Percentiles rank a stretch among this genome's conserved stretches.
phyloP scores from a whole-genome alignment of 2,329 filamentous ascomycete genomes.

The Grosmannia huntii region DNA sequence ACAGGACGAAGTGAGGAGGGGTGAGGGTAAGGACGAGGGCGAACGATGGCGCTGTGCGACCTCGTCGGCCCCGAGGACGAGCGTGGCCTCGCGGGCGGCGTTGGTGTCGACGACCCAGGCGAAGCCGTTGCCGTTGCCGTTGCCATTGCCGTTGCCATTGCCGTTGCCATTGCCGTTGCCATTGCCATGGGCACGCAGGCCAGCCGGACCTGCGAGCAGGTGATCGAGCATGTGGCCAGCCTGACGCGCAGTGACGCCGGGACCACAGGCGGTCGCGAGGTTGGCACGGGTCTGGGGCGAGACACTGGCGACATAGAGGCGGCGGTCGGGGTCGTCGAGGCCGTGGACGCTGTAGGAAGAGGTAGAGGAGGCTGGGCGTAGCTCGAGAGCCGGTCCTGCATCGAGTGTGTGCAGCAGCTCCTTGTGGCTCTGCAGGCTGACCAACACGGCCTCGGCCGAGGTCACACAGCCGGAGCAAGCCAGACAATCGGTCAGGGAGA shows the following conservation, averaged over 20 bases:
- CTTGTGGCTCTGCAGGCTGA: slow-evolving; percentile 83
- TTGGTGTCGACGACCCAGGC: slow-evolving; percentile 89
- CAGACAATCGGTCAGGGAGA: slow-evolving; percentile 92
- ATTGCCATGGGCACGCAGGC: slow-evolving; percentile 40
- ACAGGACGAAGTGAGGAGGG: slow-evolving; percentile 78
- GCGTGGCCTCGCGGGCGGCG: slow-evolving; percentile 62
- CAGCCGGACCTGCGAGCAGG: slow-evolving; percentile 57
- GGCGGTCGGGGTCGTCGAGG: slow-evolving; percentile 47
- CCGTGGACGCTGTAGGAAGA: slow-evolving; percentile 29
- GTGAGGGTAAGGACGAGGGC: background rate
- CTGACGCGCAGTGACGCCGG: slow-evolving; percentile 54
- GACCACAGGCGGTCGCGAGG: slow-evolving; percentile 70
- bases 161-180: slow-evolving; percentile 45
- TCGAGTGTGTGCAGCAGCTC: slow-evolving; percentile 82
- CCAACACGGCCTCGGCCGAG: slow-evolving; percentile 91
- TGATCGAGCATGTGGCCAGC: slow-evolving; percentile 75
- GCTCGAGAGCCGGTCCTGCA: slow-evolving; percentile 38
- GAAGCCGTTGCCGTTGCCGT: slow-evolving; percentile 57
- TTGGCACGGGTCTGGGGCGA: slow-evolving; percentile 85
- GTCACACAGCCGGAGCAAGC: slow-evolving; percentile 97
- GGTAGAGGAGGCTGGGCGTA: slow-evolving; percentile 15
- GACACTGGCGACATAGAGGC: slow-evolving; percentile 81
- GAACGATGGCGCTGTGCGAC: slow-evolving; percentile 32
- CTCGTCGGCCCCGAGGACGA: slow-evolving; percentile 70
- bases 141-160: background rate